Percentiles rank a stretch among this genome's conserved stretches.
Conservation (phyloP, 1,284 basidiomycete species). For the Lignosus rhinocerotis region DNA sequence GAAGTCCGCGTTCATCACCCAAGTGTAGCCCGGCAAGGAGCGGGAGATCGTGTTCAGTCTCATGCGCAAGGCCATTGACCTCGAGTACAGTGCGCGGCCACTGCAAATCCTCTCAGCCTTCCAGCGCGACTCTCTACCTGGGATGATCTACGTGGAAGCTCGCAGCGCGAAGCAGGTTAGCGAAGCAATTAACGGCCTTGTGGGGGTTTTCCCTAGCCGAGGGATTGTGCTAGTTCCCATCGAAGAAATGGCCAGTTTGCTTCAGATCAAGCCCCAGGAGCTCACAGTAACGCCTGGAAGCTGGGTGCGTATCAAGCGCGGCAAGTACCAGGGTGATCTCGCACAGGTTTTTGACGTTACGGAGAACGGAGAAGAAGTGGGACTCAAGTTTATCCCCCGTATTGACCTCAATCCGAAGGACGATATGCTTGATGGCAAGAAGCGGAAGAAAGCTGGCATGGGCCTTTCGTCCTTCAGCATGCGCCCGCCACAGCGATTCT, state of each 20-base stretch:
- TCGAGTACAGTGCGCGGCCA: conserved; percentile 75
- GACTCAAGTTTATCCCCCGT: conserved; percentile 92
- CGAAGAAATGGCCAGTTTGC: conserved; percentile 96
- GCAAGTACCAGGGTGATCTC: conserved; percentile 93
- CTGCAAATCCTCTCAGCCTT: conserved; percentile 91
- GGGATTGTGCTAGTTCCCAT: conserved; percentile 90
- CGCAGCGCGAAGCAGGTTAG: conserved; percentile 85
- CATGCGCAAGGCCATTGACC: conserved; percentile 87
- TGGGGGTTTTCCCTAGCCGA: conserved; percentile 86
- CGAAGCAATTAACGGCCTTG: conserved; percentile 85
- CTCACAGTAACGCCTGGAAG: conserved; percentile 83
- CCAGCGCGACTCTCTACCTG: conserved; percentile 92
- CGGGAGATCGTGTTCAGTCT: conserved; percentile 92
- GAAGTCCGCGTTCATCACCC: background rate
- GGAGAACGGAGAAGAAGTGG: conserved; percentile 93
- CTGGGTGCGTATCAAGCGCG: conserved; percentile 95
- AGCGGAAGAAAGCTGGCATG: conserved; percentile 66
- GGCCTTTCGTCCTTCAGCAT: conserved; percentile 47
- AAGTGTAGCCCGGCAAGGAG: conserved; percentile 84
- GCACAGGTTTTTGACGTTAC: conserved; percentile 94
- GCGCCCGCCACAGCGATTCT: conserved; percentile 89
- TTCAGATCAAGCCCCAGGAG: conserved; percentile 96
- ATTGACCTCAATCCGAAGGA: conserved; percentile 95
- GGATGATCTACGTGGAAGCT: conserved; percentile 96
- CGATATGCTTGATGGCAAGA: conserved; percentile 66